Base-by-base conservation (phyloP, 257 asterid species). In the Solanum phureja region DNA sequence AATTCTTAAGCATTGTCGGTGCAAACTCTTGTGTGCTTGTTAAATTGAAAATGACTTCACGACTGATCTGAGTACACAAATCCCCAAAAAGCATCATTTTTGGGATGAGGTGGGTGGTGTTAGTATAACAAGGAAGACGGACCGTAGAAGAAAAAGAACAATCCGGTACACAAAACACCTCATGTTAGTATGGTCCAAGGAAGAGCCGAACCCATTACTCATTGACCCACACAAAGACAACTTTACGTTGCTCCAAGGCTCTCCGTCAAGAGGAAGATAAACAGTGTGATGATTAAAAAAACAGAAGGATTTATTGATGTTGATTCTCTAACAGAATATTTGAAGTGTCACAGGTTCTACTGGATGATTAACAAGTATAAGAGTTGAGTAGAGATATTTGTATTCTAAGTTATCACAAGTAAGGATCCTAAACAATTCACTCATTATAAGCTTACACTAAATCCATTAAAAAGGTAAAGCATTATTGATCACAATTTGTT, bases 401-500 rank as follows among this genome's bases (percentile, higher is more conserved):
- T 44, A 14, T 14, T 27, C 16, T 42, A 42, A 42, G 64, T 79
- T 27, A 74, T 74, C 52, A 74, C 31, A 79, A 8, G 56, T 2
- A 24, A 13, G 64, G 24, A 42, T 16, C 9, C 56, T 40, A 49
- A 27, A 44, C 18, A 42, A 79, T 44, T 44, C 16, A 86, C 69
- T 23, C 23, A 33, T 86, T 76, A 33, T 73, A 44, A 44, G 66
- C 72, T 85, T 88, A 81, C 62, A 86, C 87, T 35, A 88, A 86
- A 75, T 24, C 21, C 52, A 87, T 77, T 49, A 77, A 34, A 84
- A 46, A 85, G 89, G 88, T 72, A 88, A 82, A 52, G 3, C 86
- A 81, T 89, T 85, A 86, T 91, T 91, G 83, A 75, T 68, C 83
- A 77, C 84, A 89, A 79, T 46, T 79, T 84, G 76, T n/a, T 72